Evolutionary conservation across 768 basidiomycete species (phyloP), one percentile per base, ranked within the genome.

Genomic region (Trametes maxima): DNA sequence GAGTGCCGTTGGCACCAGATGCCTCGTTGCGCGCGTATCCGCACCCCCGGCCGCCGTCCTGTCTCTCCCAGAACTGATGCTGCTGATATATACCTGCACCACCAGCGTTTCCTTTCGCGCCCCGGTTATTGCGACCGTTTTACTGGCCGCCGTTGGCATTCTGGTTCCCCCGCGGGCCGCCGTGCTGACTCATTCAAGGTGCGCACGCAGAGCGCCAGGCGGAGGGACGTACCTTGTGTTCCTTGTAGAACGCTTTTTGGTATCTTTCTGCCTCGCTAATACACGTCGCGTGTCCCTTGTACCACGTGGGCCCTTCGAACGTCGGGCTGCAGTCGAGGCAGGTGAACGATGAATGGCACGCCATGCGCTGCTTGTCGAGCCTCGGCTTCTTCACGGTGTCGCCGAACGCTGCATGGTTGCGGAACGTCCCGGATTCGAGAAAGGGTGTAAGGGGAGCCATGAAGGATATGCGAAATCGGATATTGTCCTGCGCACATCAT

Each of bases 331-430:
- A 97, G 70, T 97, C 94, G 70, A 94, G 85, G 70, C 91, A 92
- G 68, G 90, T 90, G 67, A 92, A 90, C 7, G 87, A 83, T 1
- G 82, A 67, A 57, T 85, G 77, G 68, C 90, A 94, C 46, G 81
- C 77, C 28, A 68, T 71, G 50, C 80, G 68, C 68, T 96, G 94
- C 70, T 88, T 84, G 73, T 96, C 93, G 0, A 97, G 82, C 73
- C 95, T 94, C 13, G 95, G 95, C 69, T 97, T 97, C 75, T 94
- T 97, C 28, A 96, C 87, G 11, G 94, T 88, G 66, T 97, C 95
- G 53, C 82, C 77, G 73, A 95, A 97, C 37, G 73, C 92, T 92
- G 60, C 40, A 57, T 47, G 39, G 55, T 42, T 24, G 28, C 17
- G 19, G 5, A 43, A 36, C 45, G 21, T 46, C 47, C 36, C 24